Conservation (phyloP, 108 stramenopile genomes). For the Nitzschia sp. region DNA sequence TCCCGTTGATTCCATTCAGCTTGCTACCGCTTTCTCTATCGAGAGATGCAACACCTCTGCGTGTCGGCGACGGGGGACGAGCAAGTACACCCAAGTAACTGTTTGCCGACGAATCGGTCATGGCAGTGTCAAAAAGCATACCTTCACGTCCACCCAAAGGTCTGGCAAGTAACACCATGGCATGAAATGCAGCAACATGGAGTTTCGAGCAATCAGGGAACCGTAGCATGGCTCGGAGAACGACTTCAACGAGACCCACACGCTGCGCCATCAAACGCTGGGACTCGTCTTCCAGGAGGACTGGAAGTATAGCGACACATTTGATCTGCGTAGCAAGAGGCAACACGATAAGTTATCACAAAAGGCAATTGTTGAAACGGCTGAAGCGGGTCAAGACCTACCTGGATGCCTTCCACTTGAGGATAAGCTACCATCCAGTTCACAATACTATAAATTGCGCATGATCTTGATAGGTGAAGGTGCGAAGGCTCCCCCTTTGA, state of each 20-base stretch:
- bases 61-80: neutral
- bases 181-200: constrained; percentile 86
- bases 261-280: constrained; percentile 79
- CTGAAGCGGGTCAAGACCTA: constrained; percentile 13
- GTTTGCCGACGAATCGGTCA: constrained; percentile 52
- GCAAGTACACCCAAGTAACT: neutral
- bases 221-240: constrained; percentile 81
- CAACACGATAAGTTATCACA: too few relatives aligned
- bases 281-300: constrained; percentile 77
- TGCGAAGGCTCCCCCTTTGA: constrained; percentile 39
- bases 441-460: constrained; percentile 83
- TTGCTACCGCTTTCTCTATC: neutral
- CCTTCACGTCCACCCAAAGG: constrained; percentile 93
- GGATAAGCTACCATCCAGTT: constrained; percentile 89
- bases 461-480: constrained; percentile 74
- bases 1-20: constrained; percentile 59
- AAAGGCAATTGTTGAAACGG: neutral
- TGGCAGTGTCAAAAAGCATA: constrained; percentile 85
- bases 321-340: too few relatives aligned
- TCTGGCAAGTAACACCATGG: constrained; percentile 88
- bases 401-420: constrained; percentile 90
- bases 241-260: constrained; percentile 76
- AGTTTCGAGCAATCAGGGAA: constrained; percentile 77
- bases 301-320: constrained; percentile 76
- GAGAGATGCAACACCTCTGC: neutral